Base-by-base conservation (phyloP, 2,329 filamentous ascomycete species). In the Parasarocladium wereldwijsianum region DNA sequence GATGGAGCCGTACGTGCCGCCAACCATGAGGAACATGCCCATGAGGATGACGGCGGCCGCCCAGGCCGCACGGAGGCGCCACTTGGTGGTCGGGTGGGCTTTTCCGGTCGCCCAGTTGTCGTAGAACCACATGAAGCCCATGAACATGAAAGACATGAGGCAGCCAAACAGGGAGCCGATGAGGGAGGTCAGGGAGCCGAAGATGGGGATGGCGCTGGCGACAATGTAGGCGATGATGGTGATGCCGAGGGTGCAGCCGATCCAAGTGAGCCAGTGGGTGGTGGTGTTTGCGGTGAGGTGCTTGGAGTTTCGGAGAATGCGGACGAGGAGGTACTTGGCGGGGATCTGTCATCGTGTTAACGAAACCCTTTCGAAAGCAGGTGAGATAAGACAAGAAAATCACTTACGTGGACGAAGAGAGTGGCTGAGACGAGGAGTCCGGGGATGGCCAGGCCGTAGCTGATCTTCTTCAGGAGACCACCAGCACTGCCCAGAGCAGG, bases 401-500 rank as follows among this genome's bases (percentile, higher is more conserved):
- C 30, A 41, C 45, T 40, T 32, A 49, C 46, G 24, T 50, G 47
- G 13, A 41, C 38, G 15, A 49, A 37, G 1, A 50, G 36, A 6
- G 40, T 23, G 6, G 38, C 37, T 14, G 42, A 37, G 6, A 45
- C 44, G 8, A 47, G 31, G 8, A 50, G 34, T 6, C 47, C 47
- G 1, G 46, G 45, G 0, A 50, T 31, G 9, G 46, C 44, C 5
- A 50, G 31, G 2, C 57, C 59, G 29, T 64, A 64, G 29, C 45
- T 47, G 8, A 61, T 43, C 34, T 55, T 62, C 44, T 63, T 62
- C 32, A 59, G 46, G 1, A 42, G 32, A 0, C 27, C 6, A 1
- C 60, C 60, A 1, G 57, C 60, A 13, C 55, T 60, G 1, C 58
- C 60, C 2, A 64, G 48, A 2, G 59, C 56, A 0, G 60, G 60